These are phyloP conservation scores for Sphaceloma murrayae DNA, from an alignment of 2,329 filamentous ascomycete species.

Conservation along the genomic window DNA sequence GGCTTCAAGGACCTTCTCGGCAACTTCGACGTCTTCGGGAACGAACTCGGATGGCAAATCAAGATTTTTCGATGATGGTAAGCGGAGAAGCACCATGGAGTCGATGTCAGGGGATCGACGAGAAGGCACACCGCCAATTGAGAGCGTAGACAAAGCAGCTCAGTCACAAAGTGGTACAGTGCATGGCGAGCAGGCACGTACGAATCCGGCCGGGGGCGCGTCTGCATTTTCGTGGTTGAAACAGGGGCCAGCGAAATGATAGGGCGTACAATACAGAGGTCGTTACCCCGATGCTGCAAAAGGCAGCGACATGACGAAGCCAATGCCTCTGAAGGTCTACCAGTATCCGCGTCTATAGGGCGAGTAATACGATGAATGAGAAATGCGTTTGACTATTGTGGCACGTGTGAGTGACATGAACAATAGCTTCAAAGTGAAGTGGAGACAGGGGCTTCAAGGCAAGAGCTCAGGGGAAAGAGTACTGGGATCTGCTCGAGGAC, in stretches of 20 bases:
- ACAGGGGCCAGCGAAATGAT: constrained; percentile 19
- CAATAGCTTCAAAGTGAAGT: no score
- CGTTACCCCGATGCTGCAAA: neutral
- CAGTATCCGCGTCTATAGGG: neutral
- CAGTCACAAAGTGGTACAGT: constrained; percentile 34
- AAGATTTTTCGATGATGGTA: constrained; percentile 42
- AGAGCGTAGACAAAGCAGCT: constrained; percentile 36
- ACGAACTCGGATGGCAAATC: constrained; percentile 31
- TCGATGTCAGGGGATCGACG: constrained; percentile 15
- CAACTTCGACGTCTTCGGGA: constrained; percentile 29
- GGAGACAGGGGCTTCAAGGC: no score
- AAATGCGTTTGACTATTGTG: neutral
- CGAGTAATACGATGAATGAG: constrained; percentile 1
- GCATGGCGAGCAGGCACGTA: constrained; percentile 27
- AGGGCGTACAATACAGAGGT: neutral
- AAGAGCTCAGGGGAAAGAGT: no score
- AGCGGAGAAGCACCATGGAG: constrained; percentile 20
- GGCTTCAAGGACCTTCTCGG: constrained; percentile 40
- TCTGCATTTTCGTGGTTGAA: constrained; percentile 94
- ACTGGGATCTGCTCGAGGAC: no score
- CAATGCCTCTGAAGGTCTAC: no score
- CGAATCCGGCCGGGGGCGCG: constrained; percentile 83
- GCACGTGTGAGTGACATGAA: neutral
- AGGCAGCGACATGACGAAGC: constrained; percentile 1
- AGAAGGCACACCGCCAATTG: constrained; percentile 21